Percentiles rank a stretch among this genome's conserved stretches.
These are phyloP conservation scores for Botrytis paeoniae DNA, from an alignment of 2,329 filamentous ascomycete genomes.

Conservation along the genomic window DNA sequence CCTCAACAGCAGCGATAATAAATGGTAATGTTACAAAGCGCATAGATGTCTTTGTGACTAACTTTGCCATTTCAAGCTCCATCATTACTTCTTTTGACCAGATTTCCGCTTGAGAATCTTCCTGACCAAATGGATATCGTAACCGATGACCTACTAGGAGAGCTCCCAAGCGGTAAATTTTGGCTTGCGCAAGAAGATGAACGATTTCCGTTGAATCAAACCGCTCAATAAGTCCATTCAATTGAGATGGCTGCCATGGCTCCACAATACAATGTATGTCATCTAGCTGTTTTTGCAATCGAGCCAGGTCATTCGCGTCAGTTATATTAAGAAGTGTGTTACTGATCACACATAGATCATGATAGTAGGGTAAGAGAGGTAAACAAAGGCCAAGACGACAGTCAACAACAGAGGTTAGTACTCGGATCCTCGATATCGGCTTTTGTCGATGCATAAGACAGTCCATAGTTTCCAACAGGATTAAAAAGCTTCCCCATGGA, in stretches of 20 bases:
- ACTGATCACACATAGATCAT: slow-evolving; percentile 35
- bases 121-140: slow-evolving; percentile 30
- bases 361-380: slow-evolving; percentile 33
- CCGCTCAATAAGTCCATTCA: slow-evolving; percentile 24
- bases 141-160: slow-evolving; percentile 34
- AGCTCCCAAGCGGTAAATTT: slow-evolving; percentile 33
- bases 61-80: slow-evolving; percentile 32
- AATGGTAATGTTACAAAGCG: slow-evolving; percentile 35
- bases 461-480: slow-evolving; percentile 34
- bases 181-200: slow-evolving; percentile 34
- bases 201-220: slow-evolving; percentile 32
- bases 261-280: slow-evolving; percentile 28
- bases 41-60: slow-evolving; percentile 28
- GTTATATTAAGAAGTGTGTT: slow-evolving; percentile 25
- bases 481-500: slow-evolving; percentile 29
- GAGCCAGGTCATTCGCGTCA: slow-evolving; percentile 21
- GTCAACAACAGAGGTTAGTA: slow-evolving; percentile 20
- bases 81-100: slow-evolving; percentile 32
- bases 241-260: slow-evolving; percentile 32
- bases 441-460: slow-evolving; percentile 33
- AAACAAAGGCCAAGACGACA: slow-evolving; percentile 33
- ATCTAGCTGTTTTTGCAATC: slow-evolving; percentile 28
- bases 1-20: slow-evolving; percentile 17
- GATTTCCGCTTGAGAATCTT: slow-evolving; percentile 30
- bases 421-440: slow-evolving; percentile 28